phyloP scores from a whole-genome alignment of 176 grass and related monocot species.

The Pharus latifolius region DNA sequence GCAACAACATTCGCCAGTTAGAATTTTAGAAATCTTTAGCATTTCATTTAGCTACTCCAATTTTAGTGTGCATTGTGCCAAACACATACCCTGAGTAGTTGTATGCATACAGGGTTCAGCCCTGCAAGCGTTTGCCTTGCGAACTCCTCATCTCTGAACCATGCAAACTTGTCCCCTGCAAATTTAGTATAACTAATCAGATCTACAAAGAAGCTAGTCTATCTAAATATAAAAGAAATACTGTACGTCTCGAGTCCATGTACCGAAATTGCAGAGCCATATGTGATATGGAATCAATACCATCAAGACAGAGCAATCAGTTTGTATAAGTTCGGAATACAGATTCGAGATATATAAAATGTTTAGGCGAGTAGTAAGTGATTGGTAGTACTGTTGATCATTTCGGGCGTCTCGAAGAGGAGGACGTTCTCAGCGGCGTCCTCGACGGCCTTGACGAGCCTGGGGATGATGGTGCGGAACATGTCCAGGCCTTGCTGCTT shows the following conservation, averaged over 20 bases:
- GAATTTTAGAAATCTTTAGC: too few relatives aligned
- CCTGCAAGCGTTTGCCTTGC: constrained; percentile 56
- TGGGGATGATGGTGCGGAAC: constrained; percentile 11
- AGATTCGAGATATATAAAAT: too few relatives aligned
- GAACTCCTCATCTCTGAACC: constrained; percentile 74
- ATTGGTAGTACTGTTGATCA: constrained; percentile 17
- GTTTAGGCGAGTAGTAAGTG: neutral
- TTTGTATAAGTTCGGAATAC: too few relatives aligned
- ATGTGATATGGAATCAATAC: too few relatives aligned
- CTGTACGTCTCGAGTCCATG: neutral
- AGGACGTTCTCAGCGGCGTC: constrained; percentile 8
- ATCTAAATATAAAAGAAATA: neutral
- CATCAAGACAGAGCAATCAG: too few relatives aligned
- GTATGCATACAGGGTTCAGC: constrained; percentile 46
- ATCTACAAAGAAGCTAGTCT: too few relatives aligned
- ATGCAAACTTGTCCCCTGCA: constrained; percentile 62
- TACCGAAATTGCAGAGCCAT: neutral
- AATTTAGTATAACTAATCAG: neutral
- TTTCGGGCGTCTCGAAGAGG: constrained; percentile 23
- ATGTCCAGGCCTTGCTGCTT: neutral
- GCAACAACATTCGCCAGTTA: too few relatives aligned
- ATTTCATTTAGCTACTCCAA: neutral
- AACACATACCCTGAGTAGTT: constrained; percentile 33
- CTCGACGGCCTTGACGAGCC: constrained; percentile 4
- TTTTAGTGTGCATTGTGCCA: neutral